A percentile compares a stretch with the other conserved stretches of the same genome.
Evolutionary conservation across 192 early-diverging fungal species (phyloP).

Genomic region (Paraglomus brasilianum): DNA sequence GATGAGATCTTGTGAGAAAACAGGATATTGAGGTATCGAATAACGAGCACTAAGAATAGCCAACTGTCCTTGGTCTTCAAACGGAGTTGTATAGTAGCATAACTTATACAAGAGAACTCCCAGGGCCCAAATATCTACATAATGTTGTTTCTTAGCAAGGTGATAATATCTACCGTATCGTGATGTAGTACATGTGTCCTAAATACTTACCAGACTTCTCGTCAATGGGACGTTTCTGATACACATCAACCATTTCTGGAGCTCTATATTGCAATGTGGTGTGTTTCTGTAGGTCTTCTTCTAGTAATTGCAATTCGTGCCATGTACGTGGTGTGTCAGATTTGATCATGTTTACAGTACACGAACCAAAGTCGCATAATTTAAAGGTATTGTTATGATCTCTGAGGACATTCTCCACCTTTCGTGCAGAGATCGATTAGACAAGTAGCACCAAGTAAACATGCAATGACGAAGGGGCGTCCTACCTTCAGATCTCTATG

Average conservation of each 20-base stretch:
- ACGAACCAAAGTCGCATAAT: constrained; percentile 96
- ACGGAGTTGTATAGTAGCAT: constrained; percentile 94
- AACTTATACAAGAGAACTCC: constrained; percentile 95
- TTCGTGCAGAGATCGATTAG: too few species aligned
- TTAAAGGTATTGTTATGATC: constrained; percentile 71
- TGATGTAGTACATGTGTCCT: constrained; percentile 43
- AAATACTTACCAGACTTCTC: constrained; percentile 66
- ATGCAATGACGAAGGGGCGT: too few species aligned
- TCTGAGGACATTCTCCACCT: constrained; percentile 71
- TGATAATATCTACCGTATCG: constrained; percentile 30
- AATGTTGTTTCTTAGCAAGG: neutral
- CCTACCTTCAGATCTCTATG: constrained; percentile 77
- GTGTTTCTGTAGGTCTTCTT: constrained; percentile 86
- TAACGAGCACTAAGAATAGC: constrained; percentile 89
- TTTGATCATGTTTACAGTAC: constrained; percentile 56
- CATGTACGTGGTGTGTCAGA: constrained; percentile 55
- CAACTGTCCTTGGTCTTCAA: constrained; percentile 84
- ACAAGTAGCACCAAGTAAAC: too few species aligned
- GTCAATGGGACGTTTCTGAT: constrained; percentile 74
- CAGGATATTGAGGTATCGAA: constrained; percentile 70
- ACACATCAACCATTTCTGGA: constrained; percentile 94
- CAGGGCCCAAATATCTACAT: constrained; percentile 71
- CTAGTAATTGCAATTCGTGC: constrained; percentile 69
- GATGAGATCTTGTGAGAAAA: constrained; percentile 57
- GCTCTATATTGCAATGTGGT: constrained; percentile 96